Conservation (phyloP, 805 yeast species). For the Spathaspora girioi region DNA sequence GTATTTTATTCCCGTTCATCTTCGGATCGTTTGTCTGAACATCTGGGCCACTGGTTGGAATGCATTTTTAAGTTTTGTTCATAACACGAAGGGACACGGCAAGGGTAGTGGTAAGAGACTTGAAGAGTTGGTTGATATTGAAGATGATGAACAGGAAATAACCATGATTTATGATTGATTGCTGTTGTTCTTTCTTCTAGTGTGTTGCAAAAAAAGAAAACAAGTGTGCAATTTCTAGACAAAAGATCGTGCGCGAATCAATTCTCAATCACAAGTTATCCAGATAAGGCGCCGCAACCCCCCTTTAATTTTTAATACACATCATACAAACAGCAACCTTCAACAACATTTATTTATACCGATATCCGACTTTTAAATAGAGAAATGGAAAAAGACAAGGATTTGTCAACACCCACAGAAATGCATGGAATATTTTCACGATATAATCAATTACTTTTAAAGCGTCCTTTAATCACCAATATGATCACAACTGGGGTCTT, state of each 20-base stretch:
- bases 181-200: not conserved
- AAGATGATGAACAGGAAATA: conserved; percentile 30
- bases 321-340: not conserved
- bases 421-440: conserved; percentile 4
- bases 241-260: not conserved
- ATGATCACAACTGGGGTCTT: conserved; percentile 47
- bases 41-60: conserved; percentile 42
- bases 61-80: conserved; percentile 42
- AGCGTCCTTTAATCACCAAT: conserved; percentile 44
- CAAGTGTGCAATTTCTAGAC: not conserved
- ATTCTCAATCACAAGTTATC: not conserved
- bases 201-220: not conserved
- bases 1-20: conserved; percentile 36
- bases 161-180: conserved; percentile 27
- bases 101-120: conserved; percentile 32
- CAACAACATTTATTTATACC: not conserved
- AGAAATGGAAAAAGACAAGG: not conserved
- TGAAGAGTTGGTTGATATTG: conserved; percentile 38
- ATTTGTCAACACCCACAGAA: not conserved
- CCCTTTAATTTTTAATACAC: not conserved
- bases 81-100: conserved; percentile 43
- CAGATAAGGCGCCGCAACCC: not conserved
- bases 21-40: conserved; percentile 34
- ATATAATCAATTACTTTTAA: conserved; percentile 21
- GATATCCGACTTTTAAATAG: not conserved